phyloP scores from a whole-genome alignment of 1,284 basidiomycete species.

The Bothia castanella region DNA sequence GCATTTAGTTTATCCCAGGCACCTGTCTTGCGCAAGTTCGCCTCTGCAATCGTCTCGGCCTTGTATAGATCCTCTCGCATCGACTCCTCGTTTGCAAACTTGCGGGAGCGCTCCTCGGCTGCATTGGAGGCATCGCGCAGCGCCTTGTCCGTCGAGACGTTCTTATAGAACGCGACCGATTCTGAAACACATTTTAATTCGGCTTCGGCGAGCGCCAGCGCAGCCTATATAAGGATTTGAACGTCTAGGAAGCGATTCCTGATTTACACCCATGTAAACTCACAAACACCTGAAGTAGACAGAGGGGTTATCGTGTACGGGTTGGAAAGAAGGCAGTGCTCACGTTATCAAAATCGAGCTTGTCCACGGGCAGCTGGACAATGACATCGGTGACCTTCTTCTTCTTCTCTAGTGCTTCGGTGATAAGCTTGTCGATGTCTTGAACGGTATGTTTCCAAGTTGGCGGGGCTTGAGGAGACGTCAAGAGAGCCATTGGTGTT shows the following conservation, averaged over 20 bases:
- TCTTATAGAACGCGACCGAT: constrained; percentile 72
- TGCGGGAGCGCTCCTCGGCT: constrained; percentile 60
- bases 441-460: constrained; percentile 64
- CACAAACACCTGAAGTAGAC: constrained; percentile 55
- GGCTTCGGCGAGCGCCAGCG: constrained; percentile 60
- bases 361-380: constrained; percentile 52
- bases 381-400: constrained; percentile 57
- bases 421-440: constrained; percentile 54
- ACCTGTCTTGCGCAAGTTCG: constrained; percentile 58
- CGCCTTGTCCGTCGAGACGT: constrained; percentile 67
- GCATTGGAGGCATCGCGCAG: constrained; percentile 72
- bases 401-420: constrained; percentile 54
- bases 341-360: constrained; percentile 59
- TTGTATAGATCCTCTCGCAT: constrained; percentile 77
- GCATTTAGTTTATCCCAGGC: constrained; percentile 52
- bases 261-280: constrained; percentile 29
- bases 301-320: no score
- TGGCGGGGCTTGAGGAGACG: constrained; percentile 62
- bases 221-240: constrained; percentile 29
- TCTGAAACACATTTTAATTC: constrained; percentile 49
- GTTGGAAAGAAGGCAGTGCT: constrained; percentile 25
- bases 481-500: constrained; percentile 36
- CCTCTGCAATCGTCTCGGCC: constrained; percentile 63
- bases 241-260: constrained; percentile 4
- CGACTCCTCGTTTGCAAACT: constrained; percentile 63